A percentile compares a stretch with the other conserved stretches of the same genome.
Conservation (phyloP, 345 rosid genomes). For the Lepidium africanum region DNA sequence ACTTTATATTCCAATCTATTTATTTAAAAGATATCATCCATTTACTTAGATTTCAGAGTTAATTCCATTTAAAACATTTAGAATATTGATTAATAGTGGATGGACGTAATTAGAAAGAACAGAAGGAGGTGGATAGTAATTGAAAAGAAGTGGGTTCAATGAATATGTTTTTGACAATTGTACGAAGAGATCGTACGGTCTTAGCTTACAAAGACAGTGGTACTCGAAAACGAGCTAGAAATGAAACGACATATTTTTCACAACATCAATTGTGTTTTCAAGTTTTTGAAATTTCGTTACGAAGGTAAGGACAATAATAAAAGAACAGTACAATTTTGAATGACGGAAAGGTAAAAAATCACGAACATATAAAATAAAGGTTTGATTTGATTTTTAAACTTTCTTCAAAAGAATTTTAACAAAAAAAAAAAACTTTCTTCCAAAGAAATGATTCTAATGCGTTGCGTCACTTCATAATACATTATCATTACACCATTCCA, state of each 20-base stretch:
- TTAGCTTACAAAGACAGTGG: background rate
- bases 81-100: background rate
- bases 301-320: constrained; percentile 3
- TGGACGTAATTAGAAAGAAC: constrained; percentile 4
- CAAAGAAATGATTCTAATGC: constrained; percentile 16
- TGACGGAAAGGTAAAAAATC: constrained; percentile 21
- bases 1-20: no score
- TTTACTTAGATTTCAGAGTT: background rate
- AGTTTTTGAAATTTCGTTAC: background rate
- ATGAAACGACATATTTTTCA: constrained; percentile 6
- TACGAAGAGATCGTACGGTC: constrained; percentile 25
- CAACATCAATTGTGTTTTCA: constrained; percentile 22
- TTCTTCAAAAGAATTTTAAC: constrained; percentile 19
- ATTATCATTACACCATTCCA: constrained; percentile 14
- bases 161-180: constrained; percentile 19
- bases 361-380: constrained; percentile 17
- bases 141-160: constrained; percentile 15
- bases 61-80: background rate
- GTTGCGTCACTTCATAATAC: constrained; percentile 20
- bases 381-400: constrained; percentile 22
- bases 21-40: background rate
- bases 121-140: background rate
- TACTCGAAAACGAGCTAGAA: constrained; percentile 1
- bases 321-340: background rate
- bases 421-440: constrained; percentile 16